Evolutionary conservation across 1,139 yeast genomes (phyloP), one percentile per base, ranked within the genome.

Genomic region (Hyphopichia burtonii): DNA sequence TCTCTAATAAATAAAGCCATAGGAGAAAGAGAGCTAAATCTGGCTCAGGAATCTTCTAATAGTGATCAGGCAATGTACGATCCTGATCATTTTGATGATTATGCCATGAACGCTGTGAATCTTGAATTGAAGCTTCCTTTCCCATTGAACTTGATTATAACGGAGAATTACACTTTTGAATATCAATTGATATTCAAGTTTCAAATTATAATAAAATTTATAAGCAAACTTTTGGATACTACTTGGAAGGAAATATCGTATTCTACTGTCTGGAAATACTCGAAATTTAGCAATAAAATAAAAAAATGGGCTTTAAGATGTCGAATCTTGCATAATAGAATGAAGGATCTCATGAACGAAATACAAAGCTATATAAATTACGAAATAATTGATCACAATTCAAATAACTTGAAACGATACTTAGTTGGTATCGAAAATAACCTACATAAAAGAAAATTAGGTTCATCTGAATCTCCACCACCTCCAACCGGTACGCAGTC

Each of bases 181-280:
- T 90, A 86, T 55, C 96, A 91, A 59, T 68, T 89, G 27, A 66
- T 90, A 43, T 89, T 87, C 54, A 80, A 96, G 49, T 83, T 87
- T 50, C 69, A 87, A 36, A 63, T 84, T 23, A 74, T 83, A 31
- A 59, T 89, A 18, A 82, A 82, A 47, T 82, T 80, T 53, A 71
- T 86, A 10, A 82, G 80, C 52, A 76, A 78, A 45, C 66, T 76
- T 18, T 71, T 87, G 41, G 84, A 79, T 44, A 71, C 71, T 20
- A 78, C 88, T 0, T 89, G 96, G 96, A 67, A 75, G 34, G 94
- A 86, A 50, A 79, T 86, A 36, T 78, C 77, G 50, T 79, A 78
- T 52, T 80, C 88, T 14, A 63, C 69, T 14, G 80, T 82, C 11
- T 90, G 97, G 97, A 74, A 70, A 32, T 74, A 74, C 52, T 58